Evolutionary conservation across 306 rosid genomes (phyloP).

Genomic region (Vachellia pachyceras): DNA sequence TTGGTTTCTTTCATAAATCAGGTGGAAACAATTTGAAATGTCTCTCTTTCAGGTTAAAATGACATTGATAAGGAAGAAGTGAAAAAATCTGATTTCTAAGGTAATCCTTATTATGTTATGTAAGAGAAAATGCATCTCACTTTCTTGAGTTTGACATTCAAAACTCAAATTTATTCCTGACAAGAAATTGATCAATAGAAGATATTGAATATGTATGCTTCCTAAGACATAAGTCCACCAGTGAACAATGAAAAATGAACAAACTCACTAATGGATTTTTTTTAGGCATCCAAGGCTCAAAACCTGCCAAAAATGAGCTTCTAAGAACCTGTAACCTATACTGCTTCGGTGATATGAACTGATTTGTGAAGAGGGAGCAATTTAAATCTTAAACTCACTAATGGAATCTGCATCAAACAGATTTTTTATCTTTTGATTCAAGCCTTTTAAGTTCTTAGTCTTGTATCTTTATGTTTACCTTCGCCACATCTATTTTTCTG

Average conservation of each 20-base stretch:
- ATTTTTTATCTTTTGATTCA: not conserved
- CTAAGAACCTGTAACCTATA: not conserved
- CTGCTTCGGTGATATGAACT: not conserved
- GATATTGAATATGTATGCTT: not conserved
- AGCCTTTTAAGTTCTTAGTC: not conserved
- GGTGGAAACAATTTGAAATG: not conserved
- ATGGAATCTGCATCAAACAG: not conserved
- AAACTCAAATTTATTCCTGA: not conserved
- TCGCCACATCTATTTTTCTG: not conserved
- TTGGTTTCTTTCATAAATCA: not conserved
- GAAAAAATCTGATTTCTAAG: not conserved
- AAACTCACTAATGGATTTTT: not conserved
- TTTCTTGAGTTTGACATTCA: not conserved
- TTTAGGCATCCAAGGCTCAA: not conserved
- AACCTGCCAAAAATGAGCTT: not conserved
- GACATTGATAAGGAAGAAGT: not conserved
- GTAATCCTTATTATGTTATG: not conserved
- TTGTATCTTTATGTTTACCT: not conserved
- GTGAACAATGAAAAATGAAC: not conserved
- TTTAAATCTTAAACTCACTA: not conserved
- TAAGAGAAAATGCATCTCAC: not conserved
- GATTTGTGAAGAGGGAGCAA: not conserved
- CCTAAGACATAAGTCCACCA: not conserved
- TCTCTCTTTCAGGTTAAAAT: not conserved
- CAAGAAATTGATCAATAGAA: constrained; percentile 4